A percentile compares a stretch with the other conserved stretches of the same genome.
Conservation (phyloP, 495 filamentous ascomycete genomes). For the Tuber melanosporum region DNA sequence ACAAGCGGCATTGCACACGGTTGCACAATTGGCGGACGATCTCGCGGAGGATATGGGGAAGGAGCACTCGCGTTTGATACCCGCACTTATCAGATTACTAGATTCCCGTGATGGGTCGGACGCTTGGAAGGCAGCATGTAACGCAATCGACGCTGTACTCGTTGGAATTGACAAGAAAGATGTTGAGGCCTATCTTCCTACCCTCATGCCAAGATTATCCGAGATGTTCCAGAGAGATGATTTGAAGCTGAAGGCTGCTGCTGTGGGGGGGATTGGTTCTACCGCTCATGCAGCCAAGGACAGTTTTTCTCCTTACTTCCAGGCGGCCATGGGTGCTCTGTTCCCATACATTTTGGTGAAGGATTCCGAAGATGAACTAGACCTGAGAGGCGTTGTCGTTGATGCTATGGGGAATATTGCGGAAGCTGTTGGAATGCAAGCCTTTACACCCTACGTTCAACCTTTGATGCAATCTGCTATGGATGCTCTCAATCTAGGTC, state of each 20-base stretch:
- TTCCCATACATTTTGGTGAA: constrained; percentile 78
- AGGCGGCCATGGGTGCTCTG: constrained; percentile 75
- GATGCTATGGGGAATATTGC: constrained; percentile 92
- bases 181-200: constrained; percentile 69
- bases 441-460: constrained; percentile 83
- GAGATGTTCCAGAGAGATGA: constrained; percentile 73
- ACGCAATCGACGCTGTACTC: constrained; percentile 82
- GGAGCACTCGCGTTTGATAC: constrained; percentile 75
- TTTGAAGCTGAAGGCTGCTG: constrained; percentile 80
- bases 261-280: constrained; percentile 81
- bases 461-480: constrained; percentile 85
- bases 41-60: constrained; percentile 78
- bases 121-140: constrained; percentile 82
- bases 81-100: constrained; percentile 76
- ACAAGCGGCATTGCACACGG: constrained; percentile 74
- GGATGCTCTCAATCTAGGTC: constrained; percentile 82
- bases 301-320: constrained; percentile 83
- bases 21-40: constrained; percentile 86
- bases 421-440: constrained; percentile 72
- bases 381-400: constrained; percentile 78
- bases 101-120: constrained; percentile 67
- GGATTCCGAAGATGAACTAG: constrained; percentile 79
- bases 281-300: constrained; percentile 76
- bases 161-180: constrained; percentile 81
- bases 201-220: constrained; percentile 76